Conservation (phyloP, 768 basidiomycete species). For the Trametes sanguinea region DNA sequence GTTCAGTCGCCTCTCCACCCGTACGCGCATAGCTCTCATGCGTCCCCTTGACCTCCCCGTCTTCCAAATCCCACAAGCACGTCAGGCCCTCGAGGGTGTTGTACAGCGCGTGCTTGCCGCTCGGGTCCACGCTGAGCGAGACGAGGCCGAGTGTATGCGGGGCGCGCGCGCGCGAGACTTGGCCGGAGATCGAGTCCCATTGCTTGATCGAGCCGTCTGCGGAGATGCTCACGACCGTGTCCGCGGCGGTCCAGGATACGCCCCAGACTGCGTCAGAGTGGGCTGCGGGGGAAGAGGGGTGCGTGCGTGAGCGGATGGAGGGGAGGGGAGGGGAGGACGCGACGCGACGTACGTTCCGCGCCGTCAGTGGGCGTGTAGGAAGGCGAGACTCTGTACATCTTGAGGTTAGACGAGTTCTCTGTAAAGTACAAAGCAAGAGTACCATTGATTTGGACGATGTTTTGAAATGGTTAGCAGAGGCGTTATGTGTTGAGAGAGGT, state of each 20-base stretch:
- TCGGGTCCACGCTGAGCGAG: conserved; percentile 70
- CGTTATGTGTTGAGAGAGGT: conserved; percentile 1
- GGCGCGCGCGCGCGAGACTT: conserved; percentile 57
- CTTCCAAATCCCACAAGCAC: conserved; percentile 68
- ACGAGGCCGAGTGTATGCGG: conserved; percentile 87
- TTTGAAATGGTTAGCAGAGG: conserved; percentile 1
- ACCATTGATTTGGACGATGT: conserved; percentile 1
- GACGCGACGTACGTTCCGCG: conserved; percentile 63
- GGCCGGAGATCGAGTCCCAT: conserved; percentile 68
- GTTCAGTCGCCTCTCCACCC: conserved; percentile 57
- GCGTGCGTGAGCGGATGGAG: neutral
- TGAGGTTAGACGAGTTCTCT: neutral
- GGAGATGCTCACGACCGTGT: conserved; percentile 69
- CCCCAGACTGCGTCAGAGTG: conserved; percentile 83
- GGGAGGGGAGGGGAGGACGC: neutral
- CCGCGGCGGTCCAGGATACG: conserved; percentile 62
- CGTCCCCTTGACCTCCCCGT: conserved; percentile 59
- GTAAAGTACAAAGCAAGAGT: neutral
- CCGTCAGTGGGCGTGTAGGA: conserved; percentile 72
- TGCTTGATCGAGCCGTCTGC: conserved; percentile 79
- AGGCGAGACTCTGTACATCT: conserved; percentile 63
- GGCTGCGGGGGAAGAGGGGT: conserved; percentile 43
- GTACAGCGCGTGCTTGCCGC: conserved; percentile 68
- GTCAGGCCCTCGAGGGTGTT: conserved; percentile 88
- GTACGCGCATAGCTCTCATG: conserved; percentile 74